Base-by-base conservation (phyloP, 2,329 filamentous ascomycete species). In the Penicillium brasilianum region DNA sequence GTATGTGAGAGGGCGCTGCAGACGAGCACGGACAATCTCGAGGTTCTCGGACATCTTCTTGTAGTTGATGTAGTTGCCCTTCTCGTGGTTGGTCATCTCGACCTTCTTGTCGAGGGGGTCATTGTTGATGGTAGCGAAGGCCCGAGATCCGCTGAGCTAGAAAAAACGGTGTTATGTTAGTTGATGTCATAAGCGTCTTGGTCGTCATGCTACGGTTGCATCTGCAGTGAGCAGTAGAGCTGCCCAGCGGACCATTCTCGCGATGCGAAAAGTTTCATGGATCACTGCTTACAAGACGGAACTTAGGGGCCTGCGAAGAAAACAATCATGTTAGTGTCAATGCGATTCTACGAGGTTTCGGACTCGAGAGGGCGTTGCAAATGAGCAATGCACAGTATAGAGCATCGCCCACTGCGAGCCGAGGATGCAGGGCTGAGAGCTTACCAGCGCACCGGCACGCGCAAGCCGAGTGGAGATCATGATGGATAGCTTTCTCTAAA, bases 41-140 rank as follows among this genome's bases (percentile, higher is more conserved):
- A 99, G 87, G 87, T 97, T 98, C 85, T 98, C 93, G 73, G 91
- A 93, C 93, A 98, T 97, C 87, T 97, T 97, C 87, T 88, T 85
- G 81, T 99, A 99, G 87, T 97, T 97, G 86, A 98, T 97, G 86
- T 92, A 97, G 87, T 96, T 95, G 81, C 87, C 88, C 81, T 93
- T 90, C 83, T 99, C 95, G 86, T 89, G 92, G 83, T 92, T 97
- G 86, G 94, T 96, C 87, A 98, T 97, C 81, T 90, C 90, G 80
- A 99, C 95, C 90, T 97, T 97, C 84, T 89, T 89, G 83, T 93
- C 91, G 71, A 99, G 89, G 72, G 92, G 88, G 76, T 88, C 88
- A 82, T 97, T 92, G 74, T 88, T 86, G 76, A 93, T 90, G 72
- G 93, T 96, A 67, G 94, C 94, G 84, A 97, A 88, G 79, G 78